phyloP scores from a whole-genome alignment of 225 moss, liverwort and hornwort genomes.

The Pleurozium schreberi region DNA sequence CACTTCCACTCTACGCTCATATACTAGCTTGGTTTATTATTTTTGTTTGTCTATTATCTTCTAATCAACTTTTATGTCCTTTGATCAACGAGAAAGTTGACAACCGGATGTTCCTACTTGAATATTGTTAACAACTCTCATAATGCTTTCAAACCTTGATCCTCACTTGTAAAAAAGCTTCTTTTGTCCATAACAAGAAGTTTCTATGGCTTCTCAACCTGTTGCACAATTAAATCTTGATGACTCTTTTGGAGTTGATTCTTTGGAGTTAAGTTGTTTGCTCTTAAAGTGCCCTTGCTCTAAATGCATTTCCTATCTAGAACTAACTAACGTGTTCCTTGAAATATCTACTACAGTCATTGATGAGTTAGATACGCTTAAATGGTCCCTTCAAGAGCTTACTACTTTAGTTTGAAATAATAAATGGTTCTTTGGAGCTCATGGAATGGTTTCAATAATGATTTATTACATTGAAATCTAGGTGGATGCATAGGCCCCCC shows the following conservation, averaged over 20 bases:
- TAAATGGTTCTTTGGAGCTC: neutral
- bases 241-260: neutral
- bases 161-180: neutral
- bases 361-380: too few species aligned
- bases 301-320: too few species aligned
- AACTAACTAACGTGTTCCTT: too few species aligned
- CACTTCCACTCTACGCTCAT: too few species aligned
- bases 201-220: neutral
- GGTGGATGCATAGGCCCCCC: neutral
- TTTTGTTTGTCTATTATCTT: too few species aligned
- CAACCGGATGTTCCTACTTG: neutral
- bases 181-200: neutral
- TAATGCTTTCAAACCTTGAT: neutral
- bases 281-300: too few species aligned
- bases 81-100: neutral
- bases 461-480: neutral
- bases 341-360: too few species aligned
- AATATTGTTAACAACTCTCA: neutral
- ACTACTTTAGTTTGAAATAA: too few species aligned
- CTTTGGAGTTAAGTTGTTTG: too few species aligned
- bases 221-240: neutral
- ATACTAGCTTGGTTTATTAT: too few species aligned
- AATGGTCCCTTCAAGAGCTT: too few species aligned
- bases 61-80: neutral
- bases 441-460: neutral